phyloP scores from a whole-genome alignment of 2,329 filamentous ascomycete species.

The Calonectria naviculata region DNA sequence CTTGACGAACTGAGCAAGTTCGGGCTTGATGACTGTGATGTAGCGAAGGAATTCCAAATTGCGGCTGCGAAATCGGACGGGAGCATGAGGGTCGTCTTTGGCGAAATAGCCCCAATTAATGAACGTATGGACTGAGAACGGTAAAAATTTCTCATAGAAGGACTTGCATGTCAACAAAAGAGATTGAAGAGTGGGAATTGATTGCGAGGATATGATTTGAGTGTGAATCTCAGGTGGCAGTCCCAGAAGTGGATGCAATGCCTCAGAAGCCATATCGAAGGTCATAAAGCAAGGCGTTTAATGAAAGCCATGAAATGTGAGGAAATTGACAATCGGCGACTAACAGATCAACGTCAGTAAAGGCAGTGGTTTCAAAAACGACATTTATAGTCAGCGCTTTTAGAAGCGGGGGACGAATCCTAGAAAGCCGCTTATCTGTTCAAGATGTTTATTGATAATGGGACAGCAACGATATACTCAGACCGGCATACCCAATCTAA shows the following conservation, averaged over 20 bases:
- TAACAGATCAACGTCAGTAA: too few species aligned
- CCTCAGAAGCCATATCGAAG: neutral
- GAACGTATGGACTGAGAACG: constrained; percentile 4
- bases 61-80: neutral
- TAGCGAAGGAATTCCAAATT: constrained; percentile 11
- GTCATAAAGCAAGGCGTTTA: too few species aligned
- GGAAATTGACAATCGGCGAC: too few species aligned
- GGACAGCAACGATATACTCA: too few species aligned
- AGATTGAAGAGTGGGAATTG: neutral
- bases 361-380: too few species aligned
- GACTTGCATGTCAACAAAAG: constrained; percentile 8
- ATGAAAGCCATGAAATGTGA: too few species aligned
- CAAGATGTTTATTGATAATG: too few species aligned
- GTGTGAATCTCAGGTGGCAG: neutral
- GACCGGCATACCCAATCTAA: too few species aligned
- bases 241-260: neutral
- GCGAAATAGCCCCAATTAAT: neutral
- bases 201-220: neutral
- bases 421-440: too few species aligned
- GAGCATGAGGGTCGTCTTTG: neutral
- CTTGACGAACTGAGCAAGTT: constrained; percentile 7
- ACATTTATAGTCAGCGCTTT: too few species aligned
- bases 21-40: constrained; percentile 7
- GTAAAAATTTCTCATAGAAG: neutral
- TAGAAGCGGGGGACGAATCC: too few species aligned